phyloP scores from a whole-genome alignment of 177 flowering plant species.

The Telopea speciosissima region DNA sequence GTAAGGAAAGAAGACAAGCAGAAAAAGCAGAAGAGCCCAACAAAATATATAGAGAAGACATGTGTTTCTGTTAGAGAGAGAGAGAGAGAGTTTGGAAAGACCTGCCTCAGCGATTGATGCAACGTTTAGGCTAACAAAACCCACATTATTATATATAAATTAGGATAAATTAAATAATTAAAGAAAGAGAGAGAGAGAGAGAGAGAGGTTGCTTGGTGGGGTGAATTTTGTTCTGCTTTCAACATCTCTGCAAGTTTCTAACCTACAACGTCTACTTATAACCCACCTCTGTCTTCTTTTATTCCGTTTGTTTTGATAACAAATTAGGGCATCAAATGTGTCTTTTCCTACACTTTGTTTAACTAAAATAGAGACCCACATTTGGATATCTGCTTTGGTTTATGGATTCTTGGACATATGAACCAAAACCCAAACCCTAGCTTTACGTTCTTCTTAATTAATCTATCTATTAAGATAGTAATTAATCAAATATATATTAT shows the following conservation, averaged over 20 bases:
- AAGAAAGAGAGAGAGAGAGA: slow-evolving; percentile 11
- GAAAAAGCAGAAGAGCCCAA: slow-evolving; percentile 11
- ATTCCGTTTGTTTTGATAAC: not conserved
- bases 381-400: not conserved
- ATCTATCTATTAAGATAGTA: too few relatives aligned
- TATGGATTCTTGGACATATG: not conserved
- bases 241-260: slow-evolving; percentile 50
- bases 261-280: slow-evolving; percentile 53
- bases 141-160: not conserved
- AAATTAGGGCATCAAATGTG: not conserved
- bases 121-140: slow-evolving; percentile 57
- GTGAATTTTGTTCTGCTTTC: slow-evolving; percentile 54
- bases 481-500: too few relatives aligned
- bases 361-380: not conserved
- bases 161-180: not conserved
- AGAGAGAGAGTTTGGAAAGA: slow-evolving; percentile 45
- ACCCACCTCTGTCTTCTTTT: slow-evolving; percentile 27
- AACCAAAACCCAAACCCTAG: not conserved
- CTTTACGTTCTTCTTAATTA: not conserved
- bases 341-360: too few relatives aligned
- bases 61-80: slow-evolving; percentile 47
- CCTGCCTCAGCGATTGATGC: slow-evolving; percentile 46
- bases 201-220: slow-evolving; percentile 40
- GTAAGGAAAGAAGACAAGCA: slow-evolving; percentile 20
- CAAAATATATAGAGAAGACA: slow-evolving; percentile 13